Conservation (phyloP, 495 filamentous ascomycete species). For the Schizothecium vesticola region DNA sequence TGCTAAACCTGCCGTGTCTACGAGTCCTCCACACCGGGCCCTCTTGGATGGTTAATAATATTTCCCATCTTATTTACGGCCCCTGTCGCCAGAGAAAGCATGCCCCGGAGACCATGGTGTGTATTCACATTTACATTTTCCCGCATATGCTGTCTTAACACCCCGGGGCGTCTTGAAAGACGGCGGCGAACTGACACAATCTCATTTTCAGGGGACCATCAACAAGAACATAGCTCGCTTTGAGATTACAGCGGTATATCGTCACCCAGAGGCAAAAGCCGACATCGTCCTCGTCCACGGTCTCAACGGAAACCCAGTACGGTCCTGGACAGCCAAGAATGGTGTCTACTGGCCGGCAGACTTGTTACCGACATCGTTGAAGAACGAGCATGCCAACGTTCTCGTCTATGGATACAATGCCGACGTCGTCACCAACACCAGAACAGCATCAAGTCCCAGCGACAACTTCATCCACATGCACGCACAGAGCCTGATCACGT, state of each 20-base stretch:
- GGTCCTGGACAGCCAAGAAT: slow-evolving; percentile 66
- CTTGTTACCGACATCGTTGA: slow-evolving; percentile 61
- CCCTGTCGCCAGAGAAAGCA: not conserved
- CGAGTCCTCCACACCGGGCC: not conserved
- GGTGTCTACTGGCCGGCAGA: slow-evolving; percentile 73
- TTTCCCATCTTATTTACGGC: slow-evolving; percentile 1
- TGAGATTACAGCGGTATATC: slow-evolving; percentile 65
- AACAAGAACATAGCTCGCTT: slow-evolving; percentile 56
- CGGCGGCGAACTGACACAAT: not conserved
- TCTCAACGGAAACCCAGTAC: slow-evolving; percentile 69
- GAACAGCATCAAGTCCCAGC: slow-evolving; percentile 40
- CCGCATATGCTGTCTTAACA: not conserved
- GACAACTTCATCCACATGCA: slow-evolving; percentile 78
- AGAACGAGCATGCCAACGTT: slow-evolving; percentile 59
- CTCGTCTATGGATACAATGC: slow-evolving; percentile 84
- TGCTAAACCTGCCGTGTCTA: not conserved
- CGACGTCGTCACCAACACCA: slow-evolving; percentile 55
- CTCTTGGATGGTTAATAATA: slow-evolving; percentile 5
- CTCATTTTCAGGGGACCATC: slow-evolving; percentile 36
- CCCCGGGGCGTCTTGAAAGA: not conserved
- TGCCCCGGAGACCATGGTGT: slow-evolving; percentile 6
- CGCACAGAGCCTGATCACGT: slow-evolving; percentile 71
- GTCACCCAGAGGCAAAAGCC: slow-evolving; percentile 53
- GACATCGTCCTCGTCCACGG: slow-evolving; percentile 79
- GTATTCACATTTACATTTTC: not conserved